These are phyloP conservation scores for Vickermania ingenoplastis DNA, from an alignment of 208 protist species.

Conservation along the genomic window DNA sequence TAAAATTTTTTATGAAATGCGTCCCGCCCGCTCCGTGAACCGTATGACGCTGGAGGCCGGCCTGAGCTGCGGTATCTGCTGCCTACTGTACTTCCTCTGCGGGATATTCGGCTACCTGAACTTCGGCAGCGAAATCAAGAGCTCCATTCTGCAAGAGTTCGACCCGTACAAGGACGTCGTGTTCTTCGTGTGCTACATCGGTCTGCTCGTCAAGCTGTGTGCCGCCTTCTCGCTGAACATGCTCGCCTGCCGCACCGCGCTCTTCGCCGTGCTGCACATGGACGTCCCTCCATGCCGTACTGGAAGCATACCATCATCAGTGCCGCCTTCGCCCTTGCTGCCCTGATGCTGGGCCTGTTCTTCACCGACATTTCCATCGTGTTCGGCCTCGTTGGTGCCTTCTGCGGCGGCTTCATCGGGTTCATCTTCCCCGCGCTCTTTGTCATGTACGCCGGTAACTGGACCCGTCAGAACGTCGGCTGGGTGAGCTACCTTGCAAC, in stretches of 20 bases:
- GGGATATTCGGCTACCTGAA: constrained; percentile 24
- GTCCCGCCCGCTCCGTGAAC: constrained; percentile 4
- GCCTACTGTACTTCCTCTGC: constrained; percentile 13
- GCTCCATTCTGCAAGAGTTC: constrained; percentile 24
- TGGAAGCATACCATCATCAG: constrained; percentile 9
- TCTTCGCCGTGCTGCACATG: constrained; percentile 13
- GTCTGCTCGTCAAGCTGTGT: constrained; percentile 22
- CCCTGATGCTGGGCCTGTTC: neutral
- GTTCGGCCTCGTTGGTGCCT: constrained; percentile 21
- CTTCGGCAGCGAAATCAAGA: constrained; percentile 13
- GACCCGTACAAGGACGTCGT: constrained; percentile 14
- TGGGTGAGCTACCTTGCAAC: constrained; percentile 13
- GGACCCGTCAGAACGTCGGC: constrained; percentile 8
- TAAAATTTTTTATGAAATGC: constrained; percentile 21
- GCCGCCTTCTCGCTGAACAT: constrained; percentile 18
- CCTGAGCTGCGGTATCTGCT: constrained; percentile 14
- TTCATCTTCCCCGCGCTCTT: constrained; percentile 30
- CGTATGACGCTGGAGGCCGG: constrained; percentile 23
- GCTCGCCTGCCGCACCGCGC: constrained; percentile 7
- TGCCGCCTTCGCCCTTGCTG: neutral
- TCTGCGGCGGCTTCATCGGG: constrained; percentile 20
- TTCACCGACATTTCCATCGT: constrained; percentile 5
- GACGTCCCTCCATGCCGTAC: constrained; percentile 5
- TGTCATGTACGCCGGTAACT: constrained; percentile 17
- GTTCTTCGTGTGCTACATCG: constrained; percentile 21